Evolutionary conservation across 306 rosid species (phyloP).

Genomic region (Quercus robur): DNA sequence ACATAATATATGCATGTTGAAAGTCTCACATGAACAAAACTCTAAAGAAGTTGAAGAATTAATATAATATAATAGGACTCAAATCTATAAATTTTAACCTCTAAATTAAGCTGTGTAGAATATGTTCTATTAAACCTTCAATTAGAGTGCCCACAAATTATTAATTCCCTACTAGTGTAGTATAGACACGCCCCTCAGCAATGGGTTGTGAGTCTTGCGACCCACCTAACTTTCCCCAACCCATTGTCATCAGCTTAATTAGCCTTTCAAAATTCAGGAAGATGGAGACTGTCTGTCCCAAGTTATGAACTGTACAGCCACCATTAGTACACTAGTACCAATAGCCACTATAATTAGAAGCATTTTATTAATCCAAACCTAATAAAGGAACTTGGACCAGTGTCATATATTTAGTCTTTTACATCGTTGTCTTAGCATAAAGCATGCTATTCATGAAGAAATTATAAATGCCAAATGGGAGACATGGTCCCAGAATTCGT

Average conservation of each 20-base stretch:
- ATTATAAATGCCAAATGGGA: constrained; percentile 1
- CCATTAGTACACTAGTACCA: not conserved
- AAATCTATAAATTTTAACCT: too few relatives aligned
- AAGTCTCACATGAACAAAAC: too few relatives aligned
- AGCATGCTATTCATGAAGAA: not conserved
- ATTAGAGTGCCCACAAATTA: too few relatives aligned
- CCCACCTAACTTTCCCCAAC: not conserved
- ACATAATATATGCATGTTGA: too few relatives aligned
- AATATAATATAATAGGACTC: too few relatives aligned
- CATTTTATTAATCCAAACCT: constrained; percentile 12
- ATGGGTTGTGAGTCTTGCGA: too few relatives aligned
- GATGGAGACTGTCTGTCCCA: constrained; percentile 13
- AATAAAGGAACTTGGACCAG: constrained; percentile 18
- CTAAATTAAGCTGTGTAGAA: too few relatives aligned
- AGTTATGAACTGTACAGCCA: constrained; percentile 1
- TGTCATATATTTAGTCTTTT: not conserved
- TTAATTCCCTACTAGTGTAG: too few relatives aligned
- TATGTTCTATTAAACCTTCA: too few relatives aligned
- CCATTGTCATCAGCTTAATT: not conserved
- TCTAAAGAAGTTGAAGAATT: too few relatives aligned
- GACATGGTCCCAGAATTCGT: constrained; percentile 9
- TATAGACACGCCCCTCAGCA: too few relatives aligned
- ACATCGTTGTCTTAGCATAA: not conserved
- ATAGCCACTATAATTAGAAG: not conserved
- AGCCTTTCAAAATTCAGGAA: constrained; percentile 14